These are phyloP conservation scores for Aspergillus sp. DNA, from an alignment of 2,329 filamentous ascomycete species.

Conservation along the genomic window DNA sequence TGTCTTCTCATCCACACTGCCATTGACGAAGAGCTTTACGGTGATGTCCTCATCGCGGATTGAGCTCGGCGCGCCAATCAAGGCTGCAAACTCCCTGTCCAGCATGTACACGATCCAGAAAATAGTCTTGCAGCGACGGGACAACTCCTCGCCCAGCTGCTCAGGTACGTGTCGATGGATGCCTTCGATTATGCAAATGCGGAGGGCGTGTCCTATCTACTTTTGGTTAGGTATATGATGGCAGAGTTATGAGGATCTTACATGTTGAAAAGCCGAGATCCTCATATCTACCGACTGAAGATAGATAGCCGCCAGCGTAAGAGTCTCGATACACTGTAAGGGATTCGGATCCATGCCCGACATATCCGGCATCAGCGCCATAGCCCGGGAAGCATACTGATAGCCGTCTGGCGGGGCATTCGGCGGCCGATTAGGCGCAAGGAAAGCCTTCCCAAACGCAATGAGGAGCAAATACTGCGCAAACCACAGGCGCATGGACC, in stretches of 20 bases:
- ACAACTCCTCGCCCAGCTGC: slow-evolving; percentile 19
- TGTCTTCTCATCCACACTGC: slow-evolving; percentile 3
- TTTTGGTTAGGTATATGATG: not conserved
- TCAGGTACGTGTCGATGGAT: slow-evolving; percentile 29
- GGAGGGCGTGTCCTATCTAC: slow-evolving; percentile 28
- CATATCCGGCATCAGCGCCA: slow-evolving; percentile 41
- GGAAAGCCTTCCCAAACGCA: slow-evolving; percentile 58
- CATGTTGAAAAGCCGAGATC: slow-evolving; percentile 41
- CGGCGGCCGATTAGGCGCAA: slow-evolving; percentile 35
- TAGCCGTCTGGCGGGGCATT: slow-evolving; percentile 33
- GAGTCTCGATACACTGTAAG: slow-evolving; percentile 32
- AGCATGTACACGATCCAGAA: slow-evolving; percentile 33
- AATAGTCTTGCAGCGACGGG: slow-evolving; percentile 24
- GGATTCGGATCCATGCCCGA: slow-evolving; percentile 31
- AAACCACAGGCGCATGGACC: slow-evolving; percentile 47
- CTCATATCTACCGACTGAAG: slow-evolving; percentile 45
- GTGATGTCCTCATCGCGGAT: slow-evolving; percentile 31
- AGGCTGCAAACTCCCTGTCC: slow-evolving; percentile 27
- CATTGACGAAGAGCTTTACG: slow-evolving; percentile 15
- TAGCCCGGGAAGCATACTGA: slow-evolving; percentile 41
- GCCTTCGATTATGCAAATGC: slow-evolving; percentile 28
- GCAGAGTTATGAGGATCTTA: slow-evolving; percentile 18
- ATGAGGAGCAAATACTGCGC: slow-evolving; percentile 56
- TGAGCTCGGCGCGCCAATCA: slow-evolving; percentile 29
- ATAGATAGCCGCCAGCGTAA: slow-evolving; percentile 39